phyloP scores from a whole-genome alignment of 148 eudicot genomes.

The Tetragonia tetragonoides region DNA sequence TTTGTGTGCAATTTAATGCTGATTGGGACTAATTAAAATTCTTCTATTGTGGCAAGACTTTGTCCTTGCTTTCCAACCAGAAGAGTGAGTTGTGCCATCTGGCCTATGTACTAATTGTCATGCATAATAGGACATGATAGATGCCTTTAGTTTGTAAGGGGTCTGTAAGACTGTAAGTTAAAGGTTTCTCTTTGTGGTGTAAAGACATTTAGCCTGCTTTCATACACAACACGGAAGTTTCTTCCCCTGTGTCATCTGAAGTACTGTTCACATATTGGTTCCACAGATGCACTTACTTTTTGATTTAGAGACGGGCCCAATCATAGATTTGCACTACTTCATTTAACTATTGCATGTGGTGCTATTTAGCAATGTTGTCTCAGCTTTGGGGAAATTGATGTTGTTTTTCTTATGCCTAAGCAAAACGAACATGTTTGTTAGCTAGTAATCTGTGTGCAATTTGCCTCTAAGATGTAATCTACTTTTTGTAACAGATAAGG shows the following conservation, averaged over 20 bases:
- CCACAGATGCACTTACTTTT: no score
- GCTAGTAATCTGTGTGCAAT: not conserved
- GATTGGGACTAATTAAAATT: not conserved
- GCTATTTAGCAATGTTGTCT: no score
- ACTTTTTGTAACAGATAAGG: conserved; percentile 33
- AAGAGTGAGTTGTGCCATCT: not conserved
- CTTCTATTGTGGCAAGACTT: not conserved
- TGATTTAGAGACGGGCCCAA: no score
- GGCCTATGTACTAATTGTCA: not conserved
- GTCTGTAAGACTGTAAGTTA: not conserved
- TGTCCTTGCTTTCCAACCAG: not conserved
- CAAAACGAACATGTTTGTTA: not conserved
- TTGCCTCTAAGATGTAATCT: not conserved
- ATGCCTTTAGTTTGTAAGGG: not conserved
- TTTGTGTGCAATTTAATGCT: not conserved
- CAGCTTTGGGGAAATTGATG: no score
- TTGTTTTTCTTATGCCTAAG: not conserved
- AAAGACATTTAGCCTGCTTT: no score
- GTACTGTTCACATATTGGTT: no score
- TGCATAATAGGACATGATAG: not conserved
- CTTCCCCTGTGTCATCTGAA: no score
- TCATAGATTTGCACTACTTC: no score
- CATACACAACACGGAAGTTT: not conserved
- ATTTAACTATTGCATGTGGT: no score
- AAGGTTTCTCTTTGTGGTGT: not conserved